Evolutionary conservation across 768 basidiomycete genomes (phyloP).

Genomic region (Terana coerulea): DNA sequence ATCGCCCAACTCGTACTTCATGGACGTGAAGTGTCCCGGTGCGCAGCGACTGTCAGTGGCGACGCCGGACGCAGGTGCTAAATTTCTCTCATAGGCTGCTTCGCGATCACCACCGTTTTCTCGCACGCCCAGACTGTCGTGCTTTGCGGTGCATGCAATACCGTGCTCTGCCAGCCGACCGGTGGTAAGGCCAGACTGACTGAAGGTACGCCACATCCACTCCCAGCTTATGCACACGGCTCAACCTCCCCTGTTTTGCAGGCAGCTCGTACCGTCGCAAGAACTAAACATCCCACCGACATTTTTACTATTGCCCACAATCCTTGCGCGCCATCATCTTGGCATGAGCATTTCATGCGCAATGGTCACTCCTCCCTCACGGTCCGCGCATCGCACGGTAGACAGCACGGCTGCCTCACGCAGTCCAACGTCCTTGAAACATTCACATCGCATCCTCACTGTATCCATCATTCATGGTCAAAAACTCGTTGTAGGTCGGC

Average conservation of each 20-base stretch:
- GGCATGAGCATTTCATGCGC: slow-evolving; percentile 7
- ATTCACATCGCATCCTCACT: not conserved
- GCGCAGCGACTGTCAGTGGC: slow-evolving; percentile 25
- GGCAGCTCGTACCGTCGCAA: slow-evolving; percentile 98
- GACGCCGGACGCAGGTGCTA: too few relatives aligned
- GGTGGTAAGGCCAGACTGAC: slow-evolving; percentile 98
- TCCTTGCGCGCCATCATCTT: slow-evolving; percentile 9
- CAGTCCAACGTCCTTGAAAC: not conserved
- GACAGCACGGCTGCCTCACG: not conserved
- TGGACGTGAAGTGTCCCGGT: slow-evolving; percentile 99
- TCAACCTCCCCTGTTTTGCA: slow-evolving; percentile 28
- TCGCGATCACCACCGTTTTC: slow-evolving; percentile 95
- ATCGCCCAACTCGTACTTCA: slow-evolving; percentile 98
- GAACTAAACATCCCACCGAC: slow-evolving; percentile 45
- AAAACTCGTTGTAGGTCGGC: slow-evolving; percentile 9
- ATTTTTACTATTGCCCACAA: slow-evolving; percentile 18
- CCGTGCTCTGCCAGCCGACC: slow-evolving; percentile 95
- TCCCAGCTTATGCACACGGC: slow-evolving; percentile 10
- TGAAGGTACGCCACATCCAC: slow-evolving; percentile 58
- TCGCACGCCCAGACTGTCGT: slow-evolving; percentile 99
- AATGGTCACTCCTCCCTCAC: not conserved
- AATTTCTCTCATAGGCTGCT: slow-evolving; percentile 62
- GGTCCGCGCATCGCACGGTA: slow-evolving; percentile 1
- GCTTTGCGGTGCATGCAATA: slow-evolving; percentile 87
- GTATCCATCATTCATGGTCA: not conserved